phyloP scores from a whole-genome alignment of 306 rosid genomes.

The Glycyrrhiza uralensis region DNA sequence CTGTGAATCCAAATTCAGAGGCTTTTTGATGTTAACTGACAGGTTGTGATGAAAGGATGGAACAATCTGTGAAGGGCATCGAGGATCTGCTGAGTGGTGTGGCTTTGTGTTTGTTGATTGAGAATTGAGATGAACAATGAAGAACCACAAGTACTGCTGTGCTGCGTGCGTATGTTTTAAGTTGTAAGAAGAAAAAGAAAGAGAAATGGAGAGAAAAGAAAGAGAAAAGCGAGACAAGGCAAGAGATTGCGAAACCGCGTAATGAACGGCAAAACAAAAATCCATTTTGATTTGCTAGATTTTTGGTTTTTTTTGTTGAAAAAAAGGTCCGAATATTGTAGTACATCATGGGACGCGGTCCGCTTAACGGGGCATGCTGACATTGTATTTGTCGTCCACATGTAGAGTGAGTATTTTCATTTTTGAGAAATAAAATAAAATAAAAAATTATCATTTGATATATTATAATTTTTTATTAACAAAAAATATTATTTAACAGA shows the following conservation, averaged over 20 bases:
- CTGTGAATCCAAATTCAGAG: not conserved
- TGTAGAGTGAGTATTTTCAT: no score
- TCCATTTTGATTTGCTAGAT: no score
- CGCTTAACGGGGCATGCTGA: not conserved
- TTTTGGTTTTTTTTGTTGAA: no score
- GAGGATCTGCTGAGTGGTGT: constrained; percentile 16
- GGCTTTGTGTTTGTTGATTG: no score
- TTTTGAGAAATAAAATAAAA: no score
- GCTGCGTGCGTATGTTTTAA: not conserved
- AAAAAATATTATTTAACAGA: no score
- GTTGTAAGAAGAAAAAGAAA: not conserved
- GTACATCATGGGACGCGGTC: not conserved
- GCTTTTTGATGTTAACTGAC: no score
- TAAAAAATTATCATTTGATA: no score
- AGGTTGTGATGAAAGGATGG: not conserved
- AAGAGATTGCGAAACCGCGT: constrained; percentile 36
- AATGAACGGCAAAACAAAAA: no score
- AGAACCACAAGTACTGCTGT: no score
- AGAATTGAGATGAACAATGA: not conserved
- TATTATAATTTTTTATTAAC: no score
- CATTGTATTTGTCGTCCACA: constrained; percentile 22
- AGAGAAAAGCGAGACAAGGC: not conserved
- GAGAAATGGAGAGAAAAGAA: not conserved
- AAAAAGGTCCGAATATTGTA: no score
- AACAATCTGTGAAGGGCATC: constrained; percentile 6